Evolutionary conservation across 371 early-diverging fungal species (phyloP), one percentile per base, ranked within the genome.

Genomic region (Mucor plumbeus): DNA sequence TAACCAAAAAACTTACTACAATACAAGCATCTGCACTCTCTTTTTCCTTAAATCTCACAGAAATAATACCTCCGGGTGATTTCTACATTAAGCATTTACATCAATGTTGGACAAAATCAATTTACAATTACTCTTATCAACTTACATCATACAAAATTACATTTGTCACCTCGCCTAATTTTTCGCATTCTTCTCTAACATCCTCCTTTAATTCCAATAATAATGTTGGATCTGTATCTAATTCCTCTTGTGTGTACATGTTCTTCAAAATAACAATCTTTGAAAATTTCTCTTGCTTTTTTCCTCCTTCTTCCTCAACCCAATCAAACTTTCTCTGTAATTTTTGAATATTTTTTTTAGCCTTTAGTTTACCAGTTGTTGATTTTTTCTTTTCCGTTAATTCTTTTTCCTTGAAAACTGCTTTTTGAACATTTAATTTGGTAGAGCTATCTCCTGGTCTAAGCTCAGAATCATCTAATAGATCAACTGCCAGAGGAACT

Each of bases 191-290:
- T 39, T 87, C 86, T 11, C 97, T 89, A 8, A 98, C 92, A 61
- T 98, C 98, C 57, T 95, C 93, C 67, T 96, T 94, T 60, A 98
- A 75, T 41, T 98, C 98, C 14, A 98, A 76, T 41, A 96, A 62
- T 57, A 97, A 69, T 0, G 93, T 87, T 21, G 95, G 94, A 65
- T 97, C 96, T 11, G 90, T 91, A 77, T 96, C 95, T 4, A 98
- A 69, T 76, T 98, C 97, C 58, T 90, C 76, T 26, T 87, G 80
- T 3, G 95, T 94, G 72, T 96, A 98, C 97, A 98, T 97, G 70
- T 94, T 87, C 76, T 95, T 96, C 50, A 98, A 77, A 54, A 97
- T 89, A 10, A 97, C 96, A 58, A 94, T 90, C 71, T 91, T 91
- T 59, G 78, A 77, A 71, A 90, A 91, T 69, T 92, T 90, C 19